Conservation (phyloP, 2,329 filamentous ascomycete genomes). For the Exserohilum rostratum region DNA sequence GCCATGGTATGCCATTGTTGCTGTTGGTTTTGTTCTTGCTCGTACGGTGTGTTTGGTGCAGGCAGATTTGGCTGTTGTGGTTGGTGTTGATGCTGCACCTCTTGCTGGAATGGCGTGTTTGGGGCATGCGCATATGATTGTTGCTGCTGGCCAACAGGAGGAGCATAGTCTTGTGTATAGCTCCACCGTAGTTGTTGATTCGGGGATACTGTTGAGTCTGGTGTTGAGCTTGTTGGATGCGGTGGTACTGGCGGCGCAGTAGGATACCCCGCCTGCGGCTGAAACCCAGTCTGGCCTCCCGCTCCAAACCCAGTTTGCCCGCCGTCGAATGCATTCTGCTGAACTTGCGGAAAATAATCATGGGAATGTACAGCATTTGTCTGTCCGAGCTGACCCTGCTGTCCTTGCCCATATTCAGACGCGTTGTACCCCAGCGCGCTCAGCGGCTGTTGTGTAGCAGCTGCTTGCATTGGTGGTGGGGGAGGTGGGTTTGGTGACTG, state of each 20-base stretch:
- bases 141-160: not conserved
- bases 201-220: not conserved
- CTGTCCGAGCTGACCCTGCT: not conserved
- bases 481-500: too few relatives aligned
- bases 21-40: slow-evolving; percentile 27
- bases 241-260: not conserved
- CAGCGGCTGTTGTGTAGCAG: slow-evolving; percentile 13
- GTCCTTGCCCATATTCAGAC: slow-evolving; percentile 19
- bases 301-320: not conserved
- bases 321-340: not conserved
- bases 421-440: slow-evolving; percentile 1
- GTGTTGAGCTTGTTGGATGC: not conserved
- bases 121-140: not conserved
- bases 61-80: not conserved
- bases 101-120: not conserved
- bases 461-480: slow-evolving; percentile 10
- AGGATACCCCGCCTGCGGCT: not conserved
- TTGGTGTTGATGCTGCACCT: not conserved
- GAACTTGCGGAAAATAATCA: not conserved
- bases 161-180: not conserved
- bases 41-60: not conserved
- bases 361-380: not conserved
- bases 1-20: slow-evolving; percentile 33
- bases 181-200: not conserved
- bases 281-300: not conserved